Base-by-base conservation (phyloP, 176 grass and related monocot genomes). In the Carex scoparia region DNA sequence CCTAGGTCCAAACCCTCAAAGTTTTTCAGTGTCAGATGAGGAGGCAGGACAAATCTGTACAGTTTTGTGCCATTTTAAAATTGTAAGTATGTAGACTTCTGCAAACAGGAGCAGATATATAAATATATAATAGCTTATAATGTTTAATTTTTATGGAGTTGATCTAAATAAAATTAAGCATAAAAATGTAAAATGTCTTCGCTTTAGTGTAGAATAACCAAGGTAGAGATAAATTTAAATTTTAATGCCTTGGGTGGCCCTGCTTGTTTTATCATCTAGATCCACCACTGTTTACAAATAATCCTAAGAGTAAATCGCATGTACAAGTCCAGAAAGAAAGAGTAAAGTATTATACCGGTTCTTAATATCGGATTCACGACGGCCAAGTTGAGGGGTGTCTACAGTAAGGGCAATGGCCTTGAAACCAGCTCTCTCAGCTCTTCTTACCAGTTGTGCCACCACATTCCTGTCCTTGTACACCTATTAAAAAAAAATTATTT, bases 311-410 rank as follows among this genome's bases (percentile, higher is more conserved):
- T 40, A 67, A 83, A 83, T 83, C 10, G 1, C 63, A 56, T 67
- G 49, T 6, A 55, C 8, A 69, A 48, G 1, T 75, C 14, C 0
- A 49, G 74, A 57, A 61, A 85, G 40, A 56, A 48, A 89, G 65
- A 82, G 16, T 56, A 77, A 85, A 33, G 0, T 74, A 14, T 7
- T 1, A 33, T 82, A 93, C 96, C 93, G 88, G 87, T 99, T 99
- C 87, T 99, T 99, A 84, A 99, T 99, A n/a, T 99, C 96, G 14
- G 96, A 91, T 89, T 99, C 96, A 76, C 96, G 94, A 37, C 93
- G 93, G 2, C 96, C 96, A 79, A 99, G 96, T 56, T 90, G 88
- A 15, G 96, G 96, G 32, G 96, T 99, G 84, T 99, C 96, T 0
- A 99, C 96, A 6, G 96, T 95, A 48, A 99, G 93, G 8, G 96